Base-by-base conservation (phyloP, 805 yeast genomes). In the Candida nanaspora region DNA sequence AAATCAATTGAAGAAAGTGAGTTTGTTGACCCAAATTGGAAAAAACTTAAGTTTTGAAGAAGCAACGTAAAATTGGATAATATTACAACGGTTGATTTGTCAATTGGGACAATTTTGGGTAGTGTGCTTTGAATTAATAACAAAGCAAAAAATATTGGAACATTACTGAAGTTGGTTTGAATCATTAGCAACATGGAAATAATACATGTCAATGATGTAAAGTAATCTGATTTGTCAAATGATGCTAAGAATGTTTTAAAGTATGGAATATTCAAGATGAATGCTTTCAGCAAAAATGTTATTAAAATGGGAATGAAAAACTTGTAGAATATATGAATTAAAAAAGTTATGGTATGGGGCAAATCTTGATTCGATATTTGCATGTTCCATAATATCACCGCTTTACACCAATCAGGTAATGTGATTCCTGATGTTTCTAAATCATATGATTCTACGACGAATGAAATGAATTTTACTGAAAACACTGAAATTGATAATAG, bases 1-100 rank as follows among this genome's bases (percentile, higher is more conserved):
- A 93, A 69, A 52, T 91, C 97, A 19, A 93, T 80, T 0, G 97
- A 82, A 0, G 97, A 91, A 49, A 93, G 70, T 31, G 96, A 86
- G 55, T 93, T 93, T 0, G 98, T 88, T 38, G 86, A 86, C 0
- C 98, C 98, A 57, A 83, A 70, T 18, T 86, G 85, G 64, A 86
- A 93, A 56, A 91, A 93, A 0, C 88, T 65, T 33, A 87, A 65
- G 49, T 86, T 80, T 55, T 87, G 94, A 37, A 87, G 48, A 19
- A 82, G 57, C 3, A 87, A 47, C 2, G 64, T 62, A 43, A 72
- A 60, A 3, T 67, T 33, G 0, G 61, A 41, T 4, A 55, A 39
- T 4, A 44, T 15, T 13, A n/a, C 20, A 18, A 32, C 18, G n/a
- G 19, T 50, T 29, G 43, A 39, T 13, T 46, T 38, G n/a, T 46